Evolutionary conservation across 2,329 filamentous ascomycete species (phyloP), one percentile per base, ranked within the genome.

Genomic region (Colletotrichum incanum): DNA sequence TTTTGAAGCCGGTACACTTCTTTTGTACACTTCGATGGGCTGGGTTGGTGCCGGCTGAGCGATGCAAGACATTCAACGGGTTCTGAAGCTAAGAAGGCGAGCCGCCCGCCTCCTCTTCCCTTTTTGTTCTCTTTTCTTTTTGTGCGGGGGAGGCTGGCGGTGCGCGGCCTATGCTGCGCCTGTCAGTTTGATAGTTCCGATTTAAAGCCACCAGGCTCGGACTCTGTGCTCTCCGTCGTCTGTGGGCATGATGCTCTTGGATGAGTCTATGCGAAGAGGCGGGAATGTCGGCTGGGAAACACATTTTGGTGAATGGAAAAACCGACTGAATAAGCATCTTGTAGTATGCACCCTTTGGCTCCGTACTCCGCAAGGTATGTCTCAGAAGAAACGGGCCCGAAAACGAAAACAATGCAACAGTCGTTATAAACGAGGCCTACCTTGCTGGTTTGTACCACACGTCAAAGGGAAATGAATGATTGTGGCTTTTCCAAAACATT

Each of bases 321-420:
- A 6, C 45, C 39, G 28, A 66, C 47, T 54, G 18, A 43, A 20
- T 3, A 58, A 31, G 62, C 20, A 34, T 43, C 16, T 43, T 59
- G 18, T 18, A 37, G n/a, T 52, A n/a, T 23, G 45, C 60, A 16
- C 52, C 43, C 8, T 28, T 50, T 50, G 23, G 54, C 20, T 28
- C 34, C 41, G 11, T 43, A 37, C 37, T n/a, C 55, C n/a, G 37
- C 34, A 43, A 18, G 34, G 37, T 39, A 18, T 14, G 55, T 71
- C 55, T 66, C 67, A 65, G 63, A 62, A 71, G 56, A 62, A 71
- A 61, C 49, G 63, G 65, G 28, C 39, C 39, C 55, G 65, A 49
- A 66, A 71, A 61, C 55, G 37, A 63, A 14, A 45, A 63, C 58
- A 72, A 68, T 52, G 69, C 64, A 52, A 68, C 37, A 2, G 65